These are phyloP conservation scores for Agarophyton chilense DNA, from an alignment of 23 red algal species.

Conservation along the genomic window DNA sequence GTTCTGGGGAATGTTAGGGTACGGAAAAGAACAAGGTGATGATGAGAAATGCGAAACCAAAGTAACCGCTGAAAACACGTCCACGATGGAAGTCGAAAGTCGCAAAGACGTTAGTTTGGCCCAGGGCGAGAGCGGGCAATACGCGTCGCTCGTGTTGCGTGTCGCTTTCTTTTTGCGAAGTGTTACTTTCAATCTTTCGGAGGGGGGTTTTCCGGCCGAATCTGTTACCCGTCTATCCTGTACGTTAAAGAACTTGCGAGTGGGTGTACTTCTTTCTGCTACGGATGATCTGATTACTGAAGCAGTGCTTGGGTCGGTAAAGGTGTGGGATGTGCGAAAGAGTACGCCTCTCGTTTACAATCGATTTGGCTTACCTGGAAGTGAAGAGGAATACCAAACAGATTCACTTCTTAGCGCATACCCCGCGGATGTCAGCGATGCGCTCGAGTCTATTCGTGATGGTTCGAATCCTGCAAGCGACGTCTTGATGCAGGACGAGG, in stretches of 20 bases:
- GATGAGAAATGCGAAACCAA: neutral
- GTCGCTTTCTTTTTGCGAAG: constrained; percentile 52
- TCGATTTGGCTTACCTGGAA: neutral
- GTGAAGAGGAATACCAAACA: neutral
- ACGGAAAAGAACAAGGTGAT: constrained; percentile 3
- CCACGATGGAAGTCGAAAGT: neutral
- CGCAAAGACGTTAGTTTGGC: neutral
- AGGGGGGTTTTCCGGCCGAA: constrained; percentile 39
- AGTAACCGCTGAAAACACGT: neutral
- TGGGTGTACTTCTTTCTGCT: constrained; percentile 35
- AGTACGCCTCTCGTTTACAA: constrained; percentile 47
- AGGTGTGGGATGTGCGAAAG: constrained; percentile 56
- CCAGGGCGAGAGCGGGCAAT: neutral
- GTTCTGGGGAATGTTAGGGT: constrained; percentile 62
- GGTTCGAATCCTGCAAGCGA: constrained; percentile 68
- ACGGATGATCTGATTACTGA: constrained; percentile 33
- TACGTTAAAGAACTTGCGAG: constrained; percentile 42
- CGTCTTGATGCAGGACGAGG: constrained; percentile 29
- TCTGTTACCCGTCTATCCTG: constrained; percentile 22
- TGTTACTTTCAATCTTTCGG: constrained; percentile 45
- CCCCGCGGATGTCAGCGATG: constrained; percentile 39
- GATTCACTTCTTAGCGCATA: constrained; percentile 21
- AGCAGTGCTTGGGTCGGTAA: constrained; percentile 50
- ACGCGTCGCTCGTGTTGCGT: neutral
- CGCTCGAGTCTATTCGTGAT: constrained; percentile 55